Evolutionary conservation across 1,139 yeast genomes (phyloP).

Genomic region (Nakaseomyces uthaithaninus): DNA sequence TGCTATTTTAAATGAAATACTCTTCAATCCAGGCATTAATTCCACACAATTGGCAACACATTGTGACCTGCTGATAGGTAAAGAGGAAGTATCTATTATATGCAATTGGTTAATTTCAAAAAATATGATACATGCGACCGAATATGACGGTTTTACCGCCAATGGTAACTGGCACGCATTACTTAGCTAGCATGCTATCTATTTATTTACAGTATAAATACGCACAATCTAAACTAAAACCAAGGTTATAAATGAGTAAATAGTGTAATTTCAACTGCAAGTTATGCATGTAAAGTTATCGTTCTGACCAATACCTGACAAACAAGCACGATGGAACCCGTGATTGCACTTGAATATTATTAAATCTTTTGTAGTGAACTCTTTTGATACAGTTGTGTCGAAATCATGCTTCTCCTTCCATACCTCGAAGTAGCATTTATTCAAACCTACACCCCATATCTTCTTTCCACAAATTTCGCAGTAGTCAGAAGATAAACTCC

Average conservation of each 20-base stretch:
- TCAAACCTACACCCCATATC: slow-evolving; percentile 54
- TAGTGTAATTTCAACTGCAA: slow-evolving; percentile 12
- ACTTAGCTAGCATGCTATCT: too few species aligned
- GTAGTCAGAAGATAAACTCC: slow-evolving; percentile 45
- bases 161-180: slow-evolving; percentile 45
- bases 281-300: slow-evolving; percentile 19
- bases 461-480: slow-evolving; percentile 69
- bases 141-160: slow-evolving; percentile 44
- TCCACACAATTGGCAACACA: slow-evolving; percentile 32
- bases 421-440: slow-evolving; percentile 35
- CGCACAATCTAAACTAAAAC: too few species aligned
- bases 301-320: slow-evolving; percentile 39
- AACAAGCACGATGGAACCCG: slow-evolving; percentile 59
- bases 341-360: slow-evolving; percentile 52
- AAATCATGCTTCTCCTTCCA: slow-evolving; percentile 37
- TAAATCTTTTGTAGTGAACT: slow-evolving; percentile 19
- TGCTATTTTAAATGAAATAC: slow-evolving; percentile 43
- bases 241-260: too few species aligned
- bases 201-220: too few species aligned
- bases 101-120: slow-evolving; percentile 51
- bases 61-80: slow-evolving; percentile 39
- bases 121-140: slow-evolving; percentile 36
- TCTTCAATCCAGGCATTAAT: slow-evolving; percentile 62
- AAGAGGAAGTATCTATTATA: slow-evolving; percentile 43
- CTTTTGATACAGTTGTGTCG: slow-evolving; percentile 16